Evolutionary conservation across 2,329 filamentous ascomycete species (phyloP).

Genomic region (Zarea fungicola): DNA sequence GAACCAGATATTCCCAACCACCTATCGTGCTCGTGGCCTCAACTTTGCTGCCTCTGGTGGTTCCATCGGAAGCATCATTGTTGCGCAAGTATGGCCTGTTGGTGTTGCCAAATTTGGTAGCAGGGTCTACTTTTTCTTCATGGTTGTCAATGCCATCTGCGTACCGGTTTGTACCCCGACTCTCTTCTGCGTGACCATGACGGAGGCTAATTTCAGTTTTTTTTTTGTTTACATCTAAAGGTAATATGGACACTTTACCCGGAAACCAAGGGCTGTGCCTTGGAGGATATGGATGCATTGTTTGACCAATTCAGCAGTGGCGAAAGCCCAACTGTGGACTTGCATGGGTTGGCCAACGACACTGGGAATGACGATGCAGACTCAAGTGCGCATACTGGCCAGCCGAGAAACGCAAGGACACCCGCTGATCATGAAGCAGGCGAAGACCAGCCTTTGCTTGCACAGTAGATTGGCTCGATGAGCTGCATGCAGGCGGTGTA

Average conservation of each 20-base stretch:
- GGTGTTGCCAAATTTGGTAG: conserved; percentile 46
- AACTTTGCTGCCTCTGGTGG: conserved; percentile 51
- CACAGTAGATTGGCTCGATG: neutral
- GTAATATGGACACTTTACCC: conserved; percentile 39
- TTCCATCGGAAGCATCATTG: conserved; percentile 50
- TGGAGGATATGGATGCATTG: conserved; percentile 41
- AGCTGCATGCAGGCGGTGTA: no score
- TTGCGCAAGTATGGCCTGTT: conserved; percentile 51
- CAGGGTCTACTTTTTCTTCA: conserved; percentile 54
- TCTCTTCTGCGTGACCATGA: neutral
- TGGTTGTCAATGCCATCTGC: conserved; percentile 44
- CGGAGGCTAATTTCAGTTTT: no score
- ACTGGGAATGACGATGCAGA: neutral
- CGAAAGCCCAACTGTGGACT: neutral
- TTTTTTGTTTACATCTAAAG: conserved; percentile 21
- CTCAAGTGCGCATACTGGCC: neutral
- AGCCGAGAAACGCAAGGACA: neutral
- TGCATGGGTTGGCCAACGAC: neutral
- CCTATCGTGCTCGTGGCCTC: conserved; percentile 50
- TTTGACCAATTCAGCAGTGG: conserved; percentile 26
- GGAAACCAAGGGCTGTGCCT: conserved; percentile 36
- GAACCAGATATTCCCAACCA: conserved; percentile 50
- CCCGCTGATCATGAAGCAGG: neutral
- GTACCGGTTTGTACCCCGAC: conserved; percentile 32
- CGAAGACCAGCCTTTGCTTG: neutral